phyloP scores from a whole-genome alignment of 1,284 basidiomycete species.

The Cutaneotrichosporon mucoides region DNA sequence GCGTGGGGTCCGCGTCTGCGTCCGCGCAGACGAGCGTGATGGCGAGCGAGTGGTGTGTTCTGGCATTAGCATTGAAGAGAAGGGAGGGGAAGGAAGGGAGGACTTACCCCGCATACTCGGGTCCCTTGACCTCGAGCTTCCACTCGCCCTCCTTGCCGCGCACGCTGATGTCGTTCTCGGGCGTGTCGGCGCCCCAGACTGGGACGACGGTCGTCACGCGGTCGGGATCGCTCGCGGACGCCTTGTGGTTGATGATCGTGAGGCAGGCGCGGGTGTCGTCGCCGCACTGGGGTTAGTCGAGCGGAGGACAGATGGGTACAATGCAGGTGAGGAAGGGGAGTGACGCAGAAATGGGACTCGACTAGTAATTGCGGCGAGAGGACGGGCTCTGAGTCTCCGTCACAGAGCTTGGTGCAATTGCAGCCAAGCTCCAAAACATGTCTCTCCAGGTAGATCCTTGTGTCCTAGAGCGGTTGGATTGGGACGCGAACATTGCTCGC shows the following conservation, averaged over 20 bases:
- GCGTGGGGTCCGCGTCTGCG: slow-evolving; percentile 7
- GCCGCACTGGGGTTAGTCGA: slow-evolving; percentile 36
- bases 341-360: no score
- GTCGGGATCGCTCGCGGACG: slow-evolving; percentile 28
- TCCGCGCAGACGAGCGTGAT: slow-evolving; percentile 11
- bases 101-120: slow-evolving; percentile 44
- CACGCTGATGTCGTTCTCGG: slow-evolving; percentile 28
- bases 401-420: no score
- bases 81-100: no score
- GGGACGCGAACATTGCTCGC: no score
- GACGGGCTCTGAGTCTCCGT: no score
- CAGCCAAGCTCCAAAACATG: no score
- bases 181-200: slow-evolving; percentile 31
- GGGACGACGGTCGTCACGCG: slow-evolving; percentile 46
- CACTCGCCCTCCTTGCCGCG: slow-evolving; percentile 33
- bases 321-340: no score
- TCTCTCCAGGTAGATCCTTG: no score
- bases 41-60: background rate
- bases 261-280: slow-evolving; percentile 41
- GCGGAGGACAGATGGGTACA: no score
- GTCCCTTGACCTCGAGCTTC: slow-evolving; percentile 29
- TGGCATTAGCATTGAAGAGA: no score
- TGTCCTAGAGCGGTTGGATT: no score
- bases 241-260: slow-evolving; percentile 43
- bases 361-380: no score